Base-by-base conservation (phyloP, 169 alveolate species). In the Plasmodium coatneyi region DNA sequence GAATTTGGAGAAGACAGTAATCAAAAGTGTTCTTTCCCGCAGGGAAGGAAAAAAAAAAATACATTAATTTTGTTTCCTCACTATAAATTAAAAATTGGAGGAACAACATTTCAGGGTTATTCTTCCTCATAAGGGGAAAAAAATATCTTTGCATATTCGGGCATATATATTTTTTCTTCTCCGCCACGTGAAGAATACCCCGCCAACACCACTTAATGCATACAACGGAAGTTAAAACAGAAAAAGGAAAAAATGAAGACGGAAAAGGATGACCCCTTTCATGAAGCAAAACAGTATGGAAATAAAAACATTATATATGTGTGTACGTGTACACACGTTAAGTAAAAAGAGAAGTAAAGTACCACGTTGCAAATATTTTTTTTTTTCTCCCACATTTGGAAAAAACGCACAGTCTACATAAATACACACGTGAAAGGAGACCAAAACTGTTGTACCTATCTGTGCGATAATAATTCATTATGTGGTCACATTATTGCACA, bases 231-330 rank as follows among this genome's bases (percentile, higher is more conserved):
- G 54, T 12, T 41, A 76, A 19, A 72, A 83, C 16, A 19, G 41
- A 83, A 30, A 52, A 5, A 10, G 66, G 83, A 84, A 87, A 87
- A 56, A 39, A 87, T 87, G 93, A 56, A 87, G 41, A 1, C 56
- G 22, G 84, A 80, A 49, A 56, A 46, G 54, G 83, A 30, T 46
- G 94, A 90, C 54, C 94, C 94, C 22, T 90, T 90, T 70, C 56
- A 90, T 90, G 94, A 90, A 54, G 94, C 94, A 28, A 81, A 90
- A 36, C 82, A 52, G 94, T 90, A 80, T 39, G 82, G 41, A 82
- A 54, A 52, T 56, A 82, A 82, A 82, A 49, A 82, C 19, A 82
- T 4, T 30, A 32, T 12, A 25, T 36, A 76, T 76, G 25, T 7
- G 43, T 76, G 60, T 76, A 25, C 36, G 6, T 7, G 76, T 25